Evolutionary conservation across 495 filamentous ascomycete genomes (phyloP).

Genomic region (Xylaria acuta): DNA sequence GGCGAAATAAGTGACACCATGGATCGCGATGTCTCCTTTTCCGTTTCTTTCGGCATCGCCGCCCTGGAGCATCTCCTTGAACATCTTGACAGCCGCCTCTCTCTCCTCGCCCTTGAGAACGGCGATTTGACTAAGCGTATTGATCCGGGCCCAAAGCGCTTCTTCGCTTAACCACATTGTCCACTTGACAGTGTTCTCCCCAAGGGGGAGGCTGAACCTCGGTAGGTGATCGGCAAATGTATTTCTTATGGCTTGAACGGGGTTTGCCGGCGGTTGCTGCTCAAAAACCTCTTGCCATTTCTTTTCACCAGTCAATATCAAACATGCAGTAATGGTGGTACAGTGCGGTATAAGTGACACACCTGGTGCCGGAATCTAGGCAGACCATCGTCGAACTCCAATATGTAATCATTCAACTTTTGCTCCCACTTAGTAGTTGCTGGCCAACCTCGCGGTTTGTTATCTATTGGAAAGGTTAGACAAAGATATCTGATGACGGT

Average conservation of each 20-base stretch:
- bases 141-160: constrained; percentile 62
- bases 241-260: constrained; percentile 47
- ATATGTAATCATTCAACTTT: constrained; percentile 58
- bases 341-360: constrained; percentile 6
- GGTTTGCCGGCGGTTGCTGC: constrained; percentile 51
- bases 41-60: constrained; percentile 56
- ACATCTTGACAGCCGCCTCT: constrained; percentile 50
- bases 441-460: constrained; percentile 54
- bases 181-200: constrained; percentile 42
- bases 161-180: constrained; percentile 58
- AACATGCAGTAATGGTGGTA: background rate
- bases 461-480: constrained; percentile 46
- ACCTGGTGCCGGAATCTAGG: constrained; percentile 60
- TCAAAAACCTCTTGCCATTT: constrained; percentile 61
- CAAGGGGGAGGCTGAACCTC: constrained; percentile 58
- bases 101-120: constrained; percentile 56
- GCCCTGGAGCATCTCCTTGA: constrained; percentile 51
- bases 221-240: constrained; percentile 43
- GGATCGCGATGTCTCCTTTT: constrained; percentile 60
- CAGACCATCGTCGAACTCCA: constrained; percentile 54
- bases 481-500: background rate
- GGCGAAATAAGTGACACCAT: constrained; percentile 58
- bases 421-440: constrained; percentile 60
- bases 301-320: constrained; percentile 29
- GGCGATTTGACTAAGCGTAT: constrained; percentile 66